Evolutionary conservation across 306 rosid genomes (phyloP).

Genomic region (Medicago arabica): DNA sequence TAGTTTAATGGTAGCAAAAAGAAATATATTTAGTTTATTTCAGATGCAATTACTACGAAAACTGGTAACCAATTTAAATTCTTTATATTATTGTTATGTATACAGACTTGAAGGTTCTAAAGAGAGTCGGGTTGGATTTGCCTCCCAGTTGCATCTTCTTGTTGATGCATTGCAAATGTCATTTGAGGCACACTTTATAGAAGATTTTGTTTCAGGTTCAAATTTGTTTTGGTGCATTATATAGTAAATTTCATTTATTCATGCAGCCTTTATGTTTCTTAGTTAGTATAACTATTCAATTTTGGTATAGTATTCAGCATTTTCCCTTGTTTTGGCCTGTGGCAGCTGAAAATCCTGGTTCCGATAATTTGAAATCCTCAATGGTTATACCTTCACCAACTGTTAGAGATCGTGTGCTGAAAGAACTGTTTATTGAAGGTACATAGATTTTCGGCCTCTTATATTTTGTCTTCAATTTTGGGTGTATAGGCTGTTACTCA

Average conservation of each 20-base stretch:
- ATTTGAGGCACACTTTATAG: constrained; percentile 86
- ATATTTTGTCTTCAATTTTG: constrained; percentile 42
- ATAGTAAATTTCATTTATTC: constrained; percentile 23
- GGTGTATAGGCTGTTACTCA: constrained; percentile 8
- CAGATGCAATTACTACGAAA: constrained; percentile 21
- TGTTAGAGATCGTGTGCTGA: constrained; percentile 84
- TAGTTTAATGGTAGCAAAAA: not conserved
- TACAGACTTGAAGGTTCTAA: constrained; percentile 67
- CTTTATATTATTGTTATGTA: constrained; percentile 27
- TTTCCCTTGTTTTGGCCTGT: constrained; percentile 43
- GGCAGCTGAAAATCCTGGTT: constrained; percentile 80
- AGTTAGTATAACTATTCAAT: constrained; percentile 35
- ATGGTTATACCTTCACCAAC: constrained; percentile 86
- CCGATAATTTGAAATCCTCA: constrained; percentile 74
- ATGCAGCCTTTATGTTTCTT: constrained; percentile 43
- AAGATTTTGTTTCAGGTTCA: constrained; percentile 96
- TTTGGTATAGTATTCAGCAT: constrained; percentile 21
- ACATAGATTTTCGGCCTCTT: constrained; percentile 34
- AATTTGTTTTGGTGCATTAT: constrained; percentile 38
- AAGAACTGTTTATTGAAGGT: constrained; percentile 95
- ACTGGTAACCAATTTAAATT: constrained; percentile 24
- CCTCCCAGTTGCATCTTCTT: constrained; percentile 76
- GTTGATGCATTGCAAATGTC: constrained; percentile 82
- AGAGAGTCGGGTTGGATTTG: constrained; percentile 78
- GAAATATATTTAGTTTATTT: constrained; percentile 29